Conservation (phyloP, 1,284 basidiomycete genomes). For the Marasmius fiardii region DNA sequence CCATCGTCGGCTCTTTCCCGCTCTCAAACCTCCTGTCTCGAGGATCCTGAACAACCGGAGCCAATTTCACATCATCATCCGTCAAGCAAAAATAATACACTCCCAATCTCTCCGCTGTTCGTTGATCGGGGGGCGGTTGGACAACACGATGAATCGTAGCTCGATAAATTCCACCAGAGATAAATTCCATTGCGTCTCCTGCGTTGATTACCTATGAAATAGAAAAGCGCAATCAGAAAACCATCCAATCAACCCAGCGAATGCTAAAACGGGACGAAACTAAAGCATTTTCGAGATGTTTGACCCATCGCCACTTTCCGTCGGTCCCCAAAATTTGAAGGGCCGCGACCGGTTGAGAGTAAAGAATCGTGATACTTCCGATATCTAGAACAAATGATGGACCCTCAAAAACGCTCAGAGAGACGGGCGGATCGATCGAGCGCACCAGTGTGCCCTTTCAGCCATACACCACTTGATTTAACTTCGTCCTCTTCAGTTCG, state of each 20-base stretch:
- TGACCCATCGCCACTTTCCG: slow-evolving; percentile 56
- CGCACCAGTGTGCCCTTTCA: slow-evolving; percentile 36
- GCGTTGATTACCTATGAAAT: slow-evolving; percentile 44
- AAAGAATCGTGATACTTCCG: slow-evolving; percentile 51
- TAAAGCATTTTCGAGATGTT: slow-evolving; percentile 56
- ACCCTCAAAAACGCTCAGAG: no score
- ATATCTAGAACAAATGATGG: slow-evolving; percentile 28
- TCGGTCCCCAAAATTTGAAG: slow-evolving; percentile 54
- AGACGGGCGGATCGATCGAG: background rate
- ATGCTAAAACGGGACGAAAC: slow-evolving; percentile 24
- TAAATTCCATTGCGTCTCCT: slow-evolving; percentile 55
- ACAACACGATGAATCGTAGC: slow-evolving; percentile 43
- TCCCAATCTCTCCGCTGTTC: slow-evolving; percentile 34
- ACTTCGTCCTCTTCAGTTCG: slow-evolving; percentile 40
- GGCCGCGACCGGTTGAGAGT: slow-evolving; percentile 57
- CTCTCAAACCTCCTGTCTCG: slow-evolving; percentile 28
- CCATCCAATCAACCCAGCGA: no score
- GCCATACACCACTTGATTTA: slow-evolving; percentile 42
- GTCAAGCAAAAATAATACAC: slow-evolving; percentile 40
- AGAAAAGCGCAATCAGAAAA: background rate
- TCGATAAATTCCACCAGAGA: slow-evolving; percentile 51
- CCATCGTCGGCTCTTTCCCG: slow-evolving; percentile 33
- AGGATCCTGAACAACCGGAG: slow-evolving; percentile 30
- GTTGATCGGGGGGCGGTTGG: slow-evolving; percentile 41
- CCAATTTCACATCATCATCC: slow-evolving; percentile 27